Base-by-base conservation (phyloP, 2,329 filamentous ascomycete species). In the Dothidotthia symphoricarpi region DNA sequence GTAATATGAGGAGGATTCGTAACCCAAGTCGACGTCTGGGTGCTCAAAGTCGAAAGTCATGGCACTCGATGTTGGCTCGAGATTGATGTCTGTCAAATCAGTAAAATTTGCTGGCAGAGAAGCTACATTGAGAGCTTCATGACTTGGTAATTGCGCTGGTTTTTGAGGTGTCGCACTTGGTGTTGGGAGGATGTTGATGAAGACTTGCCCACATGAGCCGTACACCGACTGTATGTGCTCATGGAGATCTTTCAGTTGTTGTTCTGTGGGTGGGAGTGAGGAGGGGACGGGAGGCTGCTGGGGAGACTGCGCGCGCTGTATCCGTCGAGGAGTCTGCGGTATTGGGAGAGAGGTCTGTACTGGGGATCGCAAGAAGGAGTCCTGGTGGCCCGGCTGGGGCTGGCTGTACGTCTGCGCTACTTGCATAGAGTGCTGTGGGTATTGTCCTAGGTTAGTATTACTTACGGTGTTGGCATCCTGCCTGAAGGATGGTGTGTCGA, bases 361-460 rank as follows among this genome's bases (percentile, higher is more conserved):
- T 66, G 63, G 57, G 51, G 63, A 65, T 42, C 39, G 56, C 49
- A 63, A 47, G 50, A 61, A 58, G 61, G 60, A 36, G 61, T 63
- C 57, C 45, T 71, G 66, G 61, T 69, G 76, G 78, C 85, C 83
- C 81, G 85, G 85, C 81, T 86, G 82, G 80, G 80, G 80, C 78
- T 82, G 78, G 79, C 81, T 81, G 76, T 89, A 86, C 83, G 87
- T 82, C 81, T 91, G 88, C 82, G 85, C 79, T 86, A 87, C 86
- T 84, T 84, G 85, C 83, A 88, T 79, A 73, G 81, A 77, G 79
- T 88, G 85, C 80, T 90, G 86, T 72, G 77, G 68, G 69, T 71
- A 74, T 71, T 73, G 70, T 77, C 74, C 75, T 75, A 68, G 61
- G 75, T 78, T 77, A 77, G 75, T 77, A 68, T 67, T 75, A 73